Conservation (phyloP, 139 green algal genomes). For the Limnomonas spitsbergensis region DNA sequence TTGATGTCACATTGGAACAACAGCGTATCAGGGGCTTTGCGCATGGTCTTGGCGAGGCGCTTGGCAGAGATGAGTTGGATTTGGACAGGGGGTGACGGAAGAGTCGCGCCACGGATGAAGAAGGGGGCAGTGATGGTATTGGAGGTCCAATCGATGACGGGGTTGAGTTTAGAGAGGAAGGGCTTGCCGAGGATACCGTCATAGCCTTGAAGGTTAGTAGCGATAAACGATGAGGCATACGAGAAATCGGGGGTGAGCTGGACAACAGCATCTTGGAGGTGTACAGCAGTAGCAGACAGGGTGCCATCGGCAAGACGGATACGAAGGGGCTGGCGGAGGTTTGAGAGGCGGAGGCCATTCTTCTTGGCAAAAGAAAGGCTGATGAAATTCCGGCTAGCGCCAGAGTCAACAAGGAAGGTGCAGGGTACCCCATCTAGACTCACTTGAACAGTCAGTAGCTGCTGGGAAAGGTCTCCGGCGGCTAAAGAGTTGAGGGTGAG, state of each 20-base stretch:
- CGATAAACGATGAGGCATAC: background rate
- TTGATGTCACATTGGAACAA: background rate
- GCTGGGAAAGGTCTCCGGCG: too few relatives aligned
- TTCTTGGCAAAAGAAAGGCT: too few relatives aligned
- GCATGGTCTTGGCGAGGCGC: background rate
- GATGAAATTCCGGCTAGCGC: too few relatives aligned
- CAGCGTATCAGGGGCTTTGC: background rate
- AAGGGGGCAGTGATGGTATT: slow-evolving; percentile 17
- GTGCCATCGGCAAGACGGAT: slow-evolving; percentile 5
- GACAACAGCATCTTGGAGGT: background rate
- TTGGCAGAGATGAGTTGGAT: slow-evolving; percentile 12
- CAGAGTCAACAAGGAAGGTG: too few relatives aligned
- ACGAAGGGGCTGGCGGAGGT: too few relatives aligned
- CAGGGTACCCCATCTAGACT: too few relatives aligned
- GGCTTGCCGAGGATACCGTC: slow-evolving; percentile 25
- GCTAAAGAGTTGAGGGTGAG: too few relatives aligned
- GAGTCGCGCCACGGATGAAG: background rate
- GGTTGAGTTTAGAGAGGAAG: slow-evolving; percentile 16
- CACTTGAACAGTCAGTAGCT: too few relatives aligned
- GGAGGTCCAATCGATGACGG: slow-evolving; percentile 6
- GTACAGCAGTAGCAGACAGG: background rate
- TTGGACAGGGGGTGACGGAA: background rate
- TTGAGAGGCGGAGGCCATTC: too few relatives aligned
- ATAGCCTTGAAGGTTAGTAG: slow-evolving; percentile 12
- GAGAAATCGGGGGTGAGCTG: background rate